These are phyloP conservation scores for Auricularia sp. DNA, from an alignment of 768 basidiomycete species.

Conservation along the genomic window DNA sequence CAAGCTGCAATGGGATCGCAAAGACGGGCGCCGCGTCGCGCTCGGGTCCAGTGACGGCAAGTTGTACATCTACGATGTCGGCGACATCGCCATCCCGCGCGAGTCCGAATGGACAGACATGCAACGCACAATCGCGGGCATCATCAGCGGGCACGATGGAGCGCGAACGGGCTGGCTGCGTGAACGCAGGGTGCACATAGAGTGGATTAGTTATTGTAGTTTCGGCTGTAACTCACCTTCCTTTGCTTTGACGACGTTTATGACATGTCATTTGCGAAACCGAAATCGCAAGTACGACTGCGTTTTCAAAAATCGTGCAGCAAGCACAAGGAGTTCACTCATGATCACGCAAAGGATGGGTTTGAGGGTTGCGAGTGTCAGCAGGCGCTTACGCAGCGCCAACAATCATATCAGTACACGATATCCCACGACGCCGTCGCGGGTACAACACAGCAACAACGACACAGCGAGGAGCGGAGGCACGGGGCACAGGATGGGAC, in stretches of 20 bases:
- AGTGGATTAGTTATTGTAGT: too few species aligned
- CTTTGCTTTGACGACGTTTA: too few species aligned
- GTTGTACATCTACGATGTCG: conserved; percentile 90
- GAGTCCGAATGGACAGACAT: conserved; percentile 92
- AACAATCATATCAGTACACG: not conserved
- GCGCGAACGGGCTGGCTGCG: conserved; percentile 25
- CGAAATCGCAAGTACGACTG: too few species aligned
- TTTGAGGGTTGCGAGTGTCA: too few species aligned
- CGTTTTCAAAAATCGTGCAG: too few species aligned
- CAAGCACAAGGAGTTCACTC: too few species aligned
- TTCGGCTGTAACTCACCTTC: too few species aligned
- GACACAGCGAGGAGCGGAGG: not conserved
- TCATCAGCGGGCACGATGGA: conserved; percentile 38
- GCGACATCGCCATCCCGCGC: conserved; percentile 77
- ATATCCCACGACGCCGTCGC: not conserved
- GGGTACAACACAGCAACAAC: not conserved
- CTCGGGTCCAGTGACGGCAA: conserved; percentile 88
- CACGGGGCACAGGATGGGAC: not conserved
- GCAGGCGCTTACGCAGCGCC: too few species aligned
- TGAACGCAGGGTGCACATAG: not conserved
- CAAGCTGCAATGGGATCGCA: conserved; percentile 90
- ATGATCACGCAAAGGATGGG: too few species aligned
- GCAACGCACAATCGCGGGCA: conserved; percentile 73
- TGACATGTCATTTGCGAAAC: too few species aligned
- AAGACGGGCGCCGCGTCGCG: conserved; percentile 83